These are phyloP conservation scores for Colletotrichum graminicola DNA, from an alignment of 2,329 filamentous ascomycete species.

Conservation along the genomic window DNA sequence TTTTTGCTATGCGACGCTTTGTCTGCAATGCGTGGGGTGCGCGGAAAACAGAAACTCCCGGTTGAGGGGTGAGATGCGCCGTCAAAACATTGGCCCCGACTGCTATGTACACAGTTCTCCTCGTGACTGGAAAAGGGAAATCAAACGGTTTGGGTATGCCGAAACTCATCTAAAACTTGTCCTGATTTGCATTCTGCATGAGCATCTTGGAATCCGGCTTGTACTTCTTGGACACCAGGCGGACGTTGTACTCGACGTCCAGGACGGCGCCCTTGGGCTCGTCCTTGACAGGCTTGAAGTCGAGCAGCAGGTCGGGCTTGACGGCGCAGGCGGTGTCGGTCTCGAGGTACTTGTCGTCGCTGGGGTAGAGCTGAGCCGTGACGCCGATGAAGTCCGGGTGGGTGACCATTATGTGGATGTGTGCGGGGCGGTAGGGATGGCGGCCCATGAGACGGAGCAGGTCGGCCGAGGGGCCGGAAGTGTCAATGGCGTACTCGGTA, in stretches of 20 bases:
- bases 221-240: slow-evolving; percentile 46
- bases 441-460: slow-evolving; percentile 45
- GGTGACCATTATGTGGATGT: slow-evolving; percentile 51
- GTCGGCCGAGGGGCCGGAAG: slow-evolving; percentile 56
- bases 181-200: slow-evolving; percentile 43
- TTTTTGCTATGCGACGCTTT: neutral
- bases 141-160: neutral
- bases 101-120: neutral
- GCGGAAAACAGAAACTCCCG: slow-evolving; percentile 1
- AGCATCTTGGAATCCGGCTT: slow-evolving; percentile 44
- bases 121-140: neutral
- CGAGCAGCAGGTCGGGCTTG: slow-evolving; percentile 55
- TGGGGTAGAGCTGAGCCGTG: slow-evolving; percentile 76
- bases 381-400: slow-evolving; percentile 70
- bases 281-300: slow-evolving; percentile 57
- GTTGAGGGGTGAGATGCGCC: neutral
- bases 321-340: slow-evolving; percentile 54
- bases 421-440: slow-evolving; percentile 45
- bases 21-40: neutral
- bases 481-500: slow-evolving; percentile 72
- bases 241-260: slow-evolving; percentile 50
- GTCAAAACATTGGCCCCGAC: neutral
- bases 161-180: slow-evolving; percentile 36
- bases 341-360: slow-evolving; percentile 65
- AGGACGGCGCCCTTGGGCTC: slow-evolving; percentile 49